Base-by-base conservation (phyloP, 2,329 filamentous ascomycete genomes). In the Elsinoe necatrix region DNA sequence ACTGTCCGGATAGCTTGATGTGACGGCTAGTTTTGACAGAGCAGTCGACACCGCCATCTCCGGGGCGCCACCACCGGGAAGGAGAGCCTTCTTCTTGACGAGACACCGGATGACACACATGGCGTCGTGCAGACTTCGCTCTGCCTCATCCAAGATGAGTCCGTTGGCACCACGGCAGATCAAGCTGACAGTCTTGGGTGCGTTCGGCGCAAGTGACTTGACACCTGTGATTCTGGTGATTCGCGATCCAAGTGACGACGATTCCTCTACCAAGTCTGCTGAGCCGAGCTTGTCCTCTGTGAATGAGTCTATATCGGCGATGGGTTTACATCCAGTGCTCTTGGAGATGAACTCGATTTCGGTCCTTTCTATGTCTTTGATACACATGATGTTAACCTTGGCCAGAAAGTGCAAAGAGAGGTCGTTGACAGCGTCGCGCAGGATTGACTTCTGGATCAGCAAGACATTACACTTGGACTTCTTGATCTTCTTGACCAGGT, bases 401-500 rank as follows among this genome's bases (percentile, higher is more conserved):
- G 93, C 89, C 62, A 98, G 80, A 81, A 98, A 98, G 76, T 98
- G 93, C 62, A 98, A 81, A 61, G 89, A 95, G 58, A 98, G 81
- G 66, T 98, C 93, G 77, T 98, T 98, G 71, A 98, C 91, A 34
- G 93, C 93, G 68, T 98, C 93, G 65, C 93, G 85, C 58, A 98
- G 83, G 65, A 98, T 98, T 12, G 92, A 97, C 77, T 98, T 98
- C 70, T 98, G 93, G 65, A 98, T 97, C 64, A 98, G 80, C 43
- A 97, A 84, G 42, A 98, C 93, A 67, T 98, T 98, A 77, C 93
- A 98, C 79, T 97, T 98, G 64, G 93, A 91, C 81, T 97, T 98
- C 78, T 97, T 96, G 74, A 98, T 98, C 81, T 97, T 98, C 83
- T 98, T 97, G 70, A 95, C 91, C 83, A 98, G 88, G 79, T 97